Conservation (phyloP, 2,329 filamentous ascomycete species). For the Fusarium anthophilum region DNA sequence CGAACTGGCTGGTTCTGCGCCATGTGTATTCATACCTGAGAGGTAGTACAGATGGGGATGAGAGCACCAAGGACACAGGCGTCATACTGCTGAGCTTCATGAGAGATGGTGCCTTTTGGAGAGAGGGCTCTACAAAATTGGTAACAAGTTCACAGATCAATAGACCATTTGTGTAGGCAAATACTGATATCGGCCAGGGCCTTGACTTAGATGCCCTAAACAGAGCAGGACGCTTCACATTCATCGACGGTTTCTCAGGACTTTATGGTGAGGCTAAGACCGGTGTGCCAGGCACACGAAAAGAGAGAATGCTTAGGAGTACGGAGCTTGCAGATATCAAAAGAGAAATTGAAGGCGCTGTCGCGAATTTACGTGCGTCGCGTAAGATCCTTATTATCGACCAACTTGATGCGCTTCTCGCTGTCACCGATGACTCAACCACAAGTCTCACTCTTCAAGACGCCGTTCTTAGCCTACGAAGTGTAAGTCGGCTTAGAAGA, state of each 20-base stretch:
- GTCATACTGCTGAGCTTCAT: conserved; percentile 87
- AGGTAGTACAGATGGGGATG: conserved; percentile 35
- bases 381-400: conserved; percentile 71
- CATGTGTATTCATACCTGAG: conserved; percentile 61
- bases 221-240: conserved; percentile 70
- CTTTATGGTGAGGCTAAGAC: conserved; percentile 55
- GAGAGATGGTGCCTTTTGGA: conserved; percentile 82
- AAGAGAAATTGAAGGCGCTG: conserved; percentile 51
- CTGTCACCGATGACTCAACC: conserved; percentile 60
- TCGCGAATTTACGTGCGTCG: conserved; percentile 47
- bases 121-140: conserved; percentile 72
- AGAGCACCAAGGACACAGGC: conserved; percentile 49
- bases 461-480: conserved; percentile 66
- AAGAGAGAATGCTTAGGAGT: conserved; percentile 43
- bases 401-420: conserved; percentile 71
- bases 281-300: background rate
- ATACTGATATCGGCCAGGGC: conserved; percentile 57
- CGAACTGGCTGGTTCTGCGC: conserved; percentile 72
- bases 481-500: conserved; percentile 60
- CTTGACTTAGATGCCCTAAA: conserved; percentile 73
- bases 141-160: conserved; percentile 51
- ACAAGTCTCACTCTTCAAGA: conserved; percentile 61
- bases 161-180: background rate
- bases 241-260: conserved; percentile 77
- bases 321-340: conserved; percentile 50